Evolutionary conservation across 2,329 filamentous ascomycete genomes (phyloP).

Genomic region (Colletotrichum gigasporum): DNA sequence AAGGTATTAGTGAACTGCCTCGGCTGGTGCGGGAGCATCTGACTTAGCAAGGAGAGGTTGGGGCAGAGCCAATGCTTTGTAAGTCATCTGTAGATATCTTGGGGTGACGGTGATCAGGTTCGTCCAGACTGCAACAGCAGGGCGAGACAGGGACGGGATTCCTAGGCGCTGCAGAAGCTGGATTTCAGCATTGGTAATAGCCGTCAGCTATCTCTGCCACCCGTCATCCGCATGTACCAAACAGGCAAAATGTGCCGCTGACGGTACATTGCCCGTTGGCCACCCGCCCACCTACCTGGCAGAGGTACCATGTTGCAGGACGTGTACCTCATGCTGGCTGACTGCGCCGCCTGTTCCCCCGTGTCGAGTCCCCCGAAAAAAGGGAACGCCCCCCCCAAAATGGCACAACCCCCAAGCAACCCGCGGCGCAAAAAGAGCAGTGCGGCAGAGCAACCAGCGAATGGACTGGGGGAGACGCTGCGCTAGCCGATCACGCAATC

Average conservation of each 20-base stretch:
- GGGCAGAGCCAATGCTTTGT: neutral
- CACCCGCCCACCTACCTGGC: neutral
- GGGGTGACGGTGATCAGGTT: slow-evolving; percentile 1
- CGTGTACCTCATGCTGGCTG: no score
- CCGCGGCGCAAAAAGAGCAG: slow-evolving; percentile 20
- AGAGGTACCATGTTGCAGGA: no score
- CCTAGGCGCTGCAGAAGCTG: no score
- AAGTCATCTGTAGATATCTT: neutral
- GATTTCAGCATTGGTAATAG: no score
- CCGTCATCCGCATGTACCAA: no score
- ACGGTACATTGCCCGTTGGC: neutral
- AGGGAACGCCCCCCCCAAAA: neutral
- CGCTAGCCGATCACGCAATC: slow-evolving; percentile 49
- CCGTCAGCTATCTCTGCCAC: no score
- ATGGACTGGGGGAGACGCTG: slow-evolving; percentile 31
- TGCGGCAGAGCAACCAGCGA: slow-evolving; percentile 23
- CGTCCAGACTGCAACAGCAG: neutral
- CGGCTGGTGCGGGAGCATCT: neutral
- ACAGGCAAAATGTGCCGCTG: neutral
- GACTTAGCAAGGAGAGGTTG: neutral
- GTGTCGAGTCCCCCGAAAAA: neutral
- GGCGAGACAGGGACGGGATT: neutral
- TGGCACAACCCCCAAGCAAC: slow-evolving; percentile 1
- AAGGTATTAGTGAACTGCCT: neutral
- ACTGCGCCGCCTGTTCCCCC: no score